These are phyloP conservation scores for Pseudozyma pruni DNA, from an alignment of 1,284 basidiomycete species.

Conservation along the genomic window DNA sequence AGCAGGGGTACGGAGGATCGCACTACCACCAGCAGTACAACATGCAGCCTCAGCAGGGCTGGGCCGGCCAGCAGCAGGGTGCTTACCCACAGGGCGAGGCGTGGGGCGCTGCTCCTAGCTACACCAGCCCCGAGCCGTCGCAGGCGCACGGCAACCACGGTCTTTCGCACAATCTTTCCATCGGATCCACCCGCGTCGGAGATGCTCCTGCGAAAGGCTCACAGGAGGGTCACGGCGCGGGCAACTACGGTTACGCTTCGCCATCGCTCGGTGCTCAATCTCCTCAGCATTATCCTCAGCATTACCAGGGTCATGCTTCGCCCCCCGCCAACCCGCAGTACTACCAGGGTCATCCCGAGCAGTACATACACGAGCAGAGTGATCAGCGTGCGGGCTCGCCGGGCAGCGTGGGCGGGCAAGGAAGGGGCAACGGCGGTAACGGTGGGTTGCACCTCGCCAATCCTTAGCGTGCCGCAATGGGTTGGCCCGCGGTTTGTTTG, in stretches of 20 bases:
- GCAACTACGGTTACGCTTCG: conserved; percentile 24
- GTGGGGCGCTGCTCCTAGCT: conserved; percentile 44
- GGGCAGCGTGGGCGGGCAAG: conserved; percentile 1
- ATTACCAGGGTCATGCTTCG: conserved; percentile 32
- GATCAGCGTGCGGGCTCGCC: conserved; percentile 35
- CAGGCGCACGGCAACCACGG: conserved; percentile 34
- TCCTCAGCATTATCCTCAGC: conserved; percentile 37
- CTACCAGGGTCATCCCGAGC: conserved; percentile 23
- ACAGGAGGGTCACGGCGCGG: conserved; percentile 39
- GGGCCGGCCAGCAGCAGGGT: conserved; percentile 16
- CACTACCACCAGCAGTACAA: conserved; percentile 44
- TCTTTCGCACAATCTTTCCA: conserved; percentile 26
- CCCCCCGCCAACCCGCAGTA: conserved; percentile 27
- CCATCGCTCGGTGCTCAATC: conserved; percentile 22
- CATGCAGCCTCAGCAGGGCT: conserved; percentile 34
- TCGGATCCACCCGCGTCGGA: conserved; percentile 35
- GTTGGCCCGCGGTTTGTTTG: no score
- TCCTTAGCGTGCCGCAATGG: conserved; percentile 26
- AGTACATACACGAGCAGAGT: conserved; percentile 10
- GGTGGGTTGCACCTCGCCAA: conserved; percentile 45
- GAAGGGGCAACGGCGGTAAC: conserved; percentile 4
- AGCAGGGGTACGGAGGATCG: conserved; percentile 18
- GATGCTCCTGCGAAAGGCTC: conserved; percentile 19
- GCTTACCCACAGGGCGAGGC: conserved; percentile 25
- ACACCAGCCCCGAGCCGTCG: conserved; percentile 22